Base-by-base conservation (phyloP, 441 rosid genomes). In the Raphanus hybrid region DNA sequence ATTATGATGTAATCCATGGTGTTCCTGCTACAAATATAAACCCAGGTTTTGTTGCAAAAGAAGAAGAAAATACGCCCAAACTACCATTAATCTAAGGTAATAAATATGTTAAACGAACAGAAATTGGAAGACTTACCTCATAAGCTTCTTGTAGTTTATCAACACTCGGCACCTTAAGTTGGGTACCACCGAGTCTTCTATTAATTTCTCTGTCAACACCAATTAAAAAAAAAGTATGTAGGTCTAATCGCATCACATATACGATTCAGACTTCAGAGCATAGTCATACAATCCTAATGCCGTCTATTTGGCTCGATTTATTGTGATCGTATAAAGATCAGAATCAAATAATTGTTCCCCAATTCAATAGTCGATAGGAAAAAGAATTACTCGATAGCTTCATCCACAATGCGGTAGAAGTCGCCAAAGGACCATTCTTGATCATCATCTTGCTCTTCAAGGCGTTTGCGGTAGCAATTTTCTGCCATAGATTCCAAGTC, bases 171-270 rank as follows among this genome's bases (percentile, higher is more conserved):
- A 89, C 82, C 57, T 86, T 81, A 66, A 93, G 78, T 65, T 93
- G 98, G 4, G 94, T 85, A 79, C 89, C 89, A 39, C 88, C 87
- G 29, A 91, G 84, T 79, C 79, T 86, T 73, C 59, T 79, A 79
- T 93, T 93, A 64, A 93, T 85, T 73, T 89, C 86, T 67, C 98
- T 93, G 80, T 59, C 16, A 69, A 52, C 71, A 64, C 61, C 60
- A 63, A 73, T 69, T n/a, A 66, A 11, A 65, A 58, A 12, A 32
- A 11, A 1, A 29, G 32, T 29, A 0, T 29, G 32, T 29, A 29
- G 5, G 32, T 5, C 4, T 29, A 29, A 29, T 29, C 32, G 5
- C 32, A 29, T 3, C 32, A 29, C 32, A 29, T 29, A 29, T 3
- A 29, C 5, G 32, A 3, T 29, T 29, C 32, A 29, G 32, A 29